Percentiles rank a stretch among this genome's conserved stretches.
Evolutionary conservation across 495 filamentous ascomycete species (phyloP).

Genomic region (Aspergillus nidulans): DNA sequence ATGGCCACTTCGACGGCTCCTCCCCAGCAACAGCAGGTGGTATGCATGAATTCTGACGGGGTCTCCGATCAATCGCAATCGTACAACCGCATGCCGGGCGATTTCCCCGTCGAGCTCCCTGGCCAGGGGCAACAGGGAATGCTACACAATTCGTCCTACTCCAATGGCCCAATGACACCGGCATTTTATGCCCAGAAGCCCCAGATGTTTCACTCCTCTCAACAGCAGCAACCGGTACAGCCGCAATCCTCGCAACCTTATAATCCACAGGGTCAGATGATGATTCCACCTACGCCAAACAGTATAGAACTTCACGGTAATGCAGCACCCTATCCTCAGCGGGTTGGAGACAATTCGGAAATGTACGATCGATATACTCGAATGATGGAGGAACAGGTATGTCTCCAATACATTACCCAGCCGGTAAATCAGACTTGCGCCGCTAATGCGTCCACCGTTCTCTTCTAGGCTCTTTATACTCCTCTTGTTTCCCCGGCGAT

Average conservation of each 20-base stretch:
- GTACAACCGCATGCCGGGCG: conserved; percentile 32
- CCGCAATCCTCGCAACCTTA: conserved; percentile 47
- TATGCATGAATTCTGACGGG: conserved; percentile 25
- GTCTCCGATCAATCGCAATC: conserved; percentile 25
- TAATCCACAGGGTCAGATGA: conserved; percentile 49
- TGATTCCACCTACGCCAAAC: conserved; percentile 89
- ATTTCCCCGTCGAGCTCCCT: conserved; percentile 35
- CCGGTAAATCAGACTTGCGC: background rate
- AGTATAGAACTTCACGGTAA: conserved; percentile 83
- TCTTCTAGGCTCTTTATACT: conserved; percentile 71
- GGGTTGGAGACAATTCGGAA: conserved; percentile 56
- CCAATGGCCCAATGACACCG: conserved; percentile 31
- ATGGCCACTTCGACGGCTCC: conserved; percentile 30
- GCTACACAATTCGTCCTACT: conserved; percentile 29
- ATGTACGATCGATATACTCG: conserved; percentile 70
- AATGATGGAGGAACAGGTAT: conserved; percentile 76
- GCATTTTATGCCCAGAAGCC: conserved; percentile 38
- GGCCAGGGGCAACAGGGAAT: conserved; percentile 21
- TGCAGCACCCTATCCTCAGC: conserved; percentile 57
- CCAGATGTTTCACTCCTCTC: conserved; percentile 19
- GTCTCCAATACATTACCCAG: conserved; percentile 16
- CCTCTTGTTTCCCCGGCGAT: conserved; percentile 93
- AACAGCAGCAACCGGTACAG: conserved; percentile 51
- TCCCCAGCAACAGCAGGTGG: conserved; percentile 21
- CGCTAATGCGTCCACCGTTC: conserved; percentile 24